These are phyloP conservation scores for Lipomyces kockii DNA, from an alignment of 805 yeast species.

Conservation along the genomic window DNA sequence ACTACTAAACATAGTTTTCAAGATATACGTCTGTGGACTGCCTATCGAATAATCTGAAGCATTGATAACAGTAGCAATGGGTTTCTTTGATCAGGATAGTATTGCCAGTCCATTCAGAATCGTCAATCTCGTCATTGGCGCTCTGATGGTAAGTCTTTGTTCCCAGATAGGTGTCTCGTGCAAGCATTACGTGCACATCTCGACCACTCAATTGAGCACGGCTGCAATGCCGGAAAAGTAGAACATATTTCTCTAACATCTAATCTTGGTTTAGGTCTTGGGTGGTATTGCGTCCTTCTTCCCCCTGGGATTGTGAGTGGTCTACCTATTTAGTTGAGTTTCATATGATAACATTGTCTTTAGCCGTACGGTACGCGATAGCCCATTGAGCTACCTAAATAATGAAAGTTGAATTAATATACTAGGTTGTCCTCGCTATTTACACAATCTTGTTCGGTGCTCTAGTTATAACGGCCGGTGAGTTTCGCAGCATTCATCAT, in stretches of 20 bases:
- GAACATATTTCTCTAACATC: not conserved
- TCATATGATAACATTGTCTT: not conserved
- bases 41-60: not conserved
- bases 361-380: slow-evolving; percentile 8
- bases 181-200: not conserved
- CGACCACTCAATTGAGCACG: not conserved
- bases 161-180: not conserved
- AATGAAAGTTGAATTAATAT: not conserved
- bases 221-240: not conserved
- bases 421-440: slow-evolving; percentile 41
- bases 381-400: not conserved
- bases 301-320: slow-evolving; percentile 32
- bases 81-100: slow-evolving; percentile 34
- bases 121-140: slow-evolving; percentile 44
- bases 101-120: slow-evolving; percentile 43
- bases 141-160: slow-evolving; percentile 36
- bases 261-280: slow-evolving; percentile 22
- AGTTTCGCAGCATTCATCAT: not conserved
- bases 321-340: not conserved
- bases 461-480: slow-evolving; percentile 31
- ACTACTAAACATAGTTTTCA: not conserved
- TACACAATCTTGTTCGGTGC: slow-evolving; percentile 45
- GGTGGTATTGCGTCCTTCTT: slow-evolving; percentile 35
- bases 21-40: not conserved
- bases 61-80: not conserved